Conservation (phyloP, 2,329 filamentous ascomycete genomes). For the Alternaria novae-zelandiae region DNA sequence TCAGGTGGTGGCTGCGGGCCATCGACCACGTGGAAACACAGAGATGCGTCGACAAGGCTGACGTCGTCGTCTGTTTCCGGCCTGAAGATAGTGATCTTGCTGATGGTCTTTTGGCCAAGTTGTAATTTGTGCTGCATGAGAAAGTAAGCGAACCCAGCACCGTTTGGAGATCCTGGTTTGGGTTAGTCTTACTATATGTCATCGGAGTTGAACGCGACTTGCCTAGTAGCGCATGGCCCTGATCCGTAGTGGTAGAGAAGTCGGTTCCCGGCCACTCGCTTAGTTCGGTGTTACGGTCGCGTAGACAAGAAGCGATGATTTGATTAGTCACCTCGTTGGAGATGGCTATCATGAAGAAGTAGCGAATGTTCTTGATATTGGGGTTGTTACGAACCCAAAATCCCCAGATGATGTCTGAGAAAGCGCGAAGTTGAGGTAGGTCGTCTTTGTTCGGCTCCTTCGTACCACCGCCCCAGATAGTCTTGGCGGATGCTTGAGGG, state of each 20-base stretch:
- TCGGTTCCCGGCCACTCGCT: slow-evolving; percentile 23
- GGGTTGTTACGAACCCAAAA: slow-evolving; percentile 22
- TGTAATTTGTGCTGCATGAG: slow-evolving; percentile 27
- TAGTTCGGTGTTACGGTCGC: slow-evolving; percentile 3
- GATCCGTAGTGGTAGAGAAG: slow-evolving; percentile 18
- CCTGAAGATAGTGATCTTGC: slow-evolving; percentile 19
- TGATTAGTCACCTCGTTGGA: slow-evolving; percentile 23
- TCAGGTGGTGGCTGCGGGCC: neutral
- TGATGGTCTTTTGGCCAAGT: slow-evolving; percentile 24
- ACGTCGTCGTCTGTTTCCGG: slow-evolving; percentile 15
- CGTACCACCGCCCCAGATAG: slow-evolving; percentile 10
- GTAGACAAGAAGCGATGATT: slow-evolving; percentile 21
- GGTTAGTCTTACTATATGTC: neutral
- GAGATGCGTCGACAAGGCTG: slow-evolving; percentile 18
- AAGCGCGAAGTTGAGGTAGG: slow-evolving; percentile 18
- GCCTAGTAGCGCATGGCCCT: slow-evolving; percentile 25
- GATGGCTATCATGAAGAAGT: slow-evolving; percentile 27
- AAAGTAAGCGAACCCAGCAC: slow-evolving; percentile 29
- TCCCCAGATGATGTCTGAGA: slow-evolving; percentile 31
- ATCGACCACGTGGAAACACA: slow-evolving; percentile 22
- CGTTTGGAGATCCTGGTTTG: slow-evolving; percentile 22
- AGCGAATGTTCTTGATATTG: slow-evolving; percentile 16
- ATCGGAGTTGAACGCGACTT: neutral
- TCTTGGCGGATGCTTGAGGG: slow-evolving; percentile 10
- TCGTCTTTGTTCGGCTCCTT: neutral